Conservation (phyloP, 1,284 basidiomycete species). For the Neotropicomus parvogracilis region DNA sequence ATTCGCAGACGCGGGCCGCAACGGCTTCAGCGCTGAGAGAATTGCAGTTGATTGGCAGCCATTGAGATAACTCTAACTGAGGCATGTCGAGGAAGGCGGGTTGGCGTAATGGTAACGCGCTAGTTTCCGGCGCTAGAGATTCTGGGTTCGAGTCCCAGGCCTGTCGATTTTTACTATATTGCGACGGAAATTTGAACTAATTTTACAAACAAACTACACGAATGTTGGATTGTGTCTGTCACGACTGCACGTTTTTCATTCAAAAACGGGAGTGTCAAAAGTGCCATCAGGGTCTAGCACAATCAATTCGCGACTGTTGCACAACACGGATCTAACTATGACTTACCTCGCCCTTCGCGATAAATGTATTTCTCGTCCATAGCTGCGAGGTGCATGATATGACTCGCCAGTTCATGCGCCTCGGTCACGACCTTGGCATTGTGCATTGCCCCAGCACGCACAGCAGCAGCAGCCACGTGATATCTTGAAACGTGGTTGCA, state of each 20-base stretch:
- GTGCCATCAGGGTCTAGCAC: constrained; percentile 43
- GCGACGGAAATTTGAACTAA: neutral
- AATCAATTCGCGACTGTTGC: neutral
- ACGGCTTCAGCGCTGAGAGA: no score
- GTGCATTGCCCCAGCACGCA: constrained; percentile 47
- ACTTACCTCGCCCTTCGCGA: constrained; percentile 51
- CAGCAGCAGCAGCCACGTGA: constrained; percentile 56
- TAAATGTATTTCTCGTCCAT: constrained; percentile 57
- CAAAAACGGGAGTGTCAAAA: constrained; percentile 45
- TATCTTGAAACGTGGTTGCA: constrained; percentile 63
- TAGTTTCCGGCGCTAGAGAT: constrained; percentile 54
- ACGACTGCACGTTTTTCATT: neutral
- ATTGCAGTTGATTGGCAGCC: no score
- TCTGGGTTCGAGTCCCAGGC: constrained; percentile 53
- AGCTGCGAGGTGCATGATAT: constrained; percentile 50
- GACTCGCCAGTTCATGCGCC: constrained; percentile 51
- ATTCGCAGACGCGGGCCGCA: no score
- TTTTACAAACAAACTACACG: constrained; percentile 10
- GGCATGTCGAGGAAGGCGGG: constrained; percentile 22
- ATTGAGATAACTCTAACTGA: no score
- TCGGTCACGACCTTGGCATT: constrained; percentile 52
- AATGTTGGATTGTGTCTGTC: neutral
- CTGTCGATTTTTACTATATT: constrained; percentile 47
- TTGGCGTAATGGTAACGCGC: constrained; percentile 42
- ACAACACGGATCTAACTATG: neutral